Base-by-base conservation (phyloP, 2,329 filamentous ascomycete genomes). In the Fusarium brachygibbosum region DNA sequence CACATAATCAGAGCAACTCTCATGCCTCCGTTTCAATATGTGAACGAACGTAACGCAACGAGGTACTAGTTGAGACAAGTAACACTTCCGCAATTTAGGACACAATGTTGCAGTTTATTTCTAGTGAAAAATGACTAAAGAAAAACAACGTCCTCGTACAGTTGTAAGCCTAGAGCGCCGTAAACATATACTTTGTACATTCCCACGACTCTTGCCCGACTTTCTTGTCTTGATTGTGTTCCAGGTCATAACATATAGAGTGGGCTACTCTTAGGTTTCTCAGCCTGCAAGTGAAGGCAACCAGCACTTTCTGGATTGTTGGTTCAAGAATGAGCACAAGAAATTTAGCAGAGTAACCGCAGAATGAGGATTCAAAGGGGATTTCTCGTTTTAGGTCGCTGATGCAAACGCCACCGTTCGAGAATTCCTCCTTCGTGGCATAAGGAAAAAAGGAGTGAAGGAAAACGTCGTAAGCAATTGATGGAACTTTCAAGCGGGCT, bases 151-250 rank as follows among this genome's bases (percentile, higher is more conserved):
- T 68, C 66, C 46, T 64, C 63, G 55, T 61, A 68, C 68, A 74
- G 63, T 75, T 70, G 34, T 38, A 53, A 57, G 64, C 76, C 65
- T 76, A 75, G 66, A 74, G 64, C 62, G 54, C 62, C 53, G 64
- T 66, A 63, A 59, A 58, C 68, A 66, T 59, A 68, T 68, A 71
- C 66, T 65, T 50, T 61, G 69, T 74, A 68, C 67, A 70, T 65
- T 63, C 60, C 48, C 63, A 58, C 54, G 41, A 67, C 41, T 58
- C 50, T 53, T 58, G 44, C 28, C 35, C 21, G 32, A 55, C 19
- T 51, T 35, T 41, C 52, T 45, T 25, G 21, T 45, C 19, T 23
- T 37, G 41, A 25, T n/a, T 37, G 23, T 42, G 29, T 40, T 42
- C 19, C 31, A 32, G 19, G n/a, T n/a, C 40, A 40, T 42, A 38